phyloP scores from a whole-genome alignment of 2,329 filamentous ascomycete species.

The Xylaria sp. region DNA sequence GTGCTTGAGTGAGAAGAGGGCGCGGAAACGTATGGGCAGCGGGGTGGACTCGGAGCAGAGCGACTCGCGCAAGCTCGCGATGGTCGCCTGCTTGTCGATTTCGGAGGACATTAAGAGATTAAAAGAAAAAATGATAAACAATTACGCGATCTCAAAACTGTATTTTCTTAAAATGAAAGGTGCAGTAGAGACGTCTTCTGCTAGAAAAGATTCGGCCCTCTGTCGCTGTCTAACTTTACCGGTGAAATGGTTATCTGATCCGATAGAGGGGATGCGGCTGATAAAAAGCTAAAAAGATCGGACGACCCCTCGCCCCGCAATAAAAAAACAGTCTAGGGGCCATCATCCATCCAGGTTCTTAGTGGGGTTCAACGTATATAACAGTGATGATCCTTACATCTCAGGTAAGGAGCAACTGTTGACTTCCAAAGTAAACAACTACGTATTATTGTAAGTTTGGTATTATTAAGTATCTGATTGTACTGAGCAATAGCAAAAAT shows the following conservation, averaged over 20 bases:
- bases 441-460: too few species aligned
- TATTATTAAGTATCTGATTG: too few species aligned
- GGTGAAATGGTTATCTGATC: conserved; percentile 35
- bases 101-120: conserved; percentile 41
- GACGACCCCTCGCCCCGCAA: conserved; percentile 36
- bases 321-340: conserved; percentile 16
- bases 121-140: not conserved
- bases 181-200: not conserved
- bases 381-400: not conserved
- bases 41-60: conserved; percentile 83
- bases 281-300: conserved; percentile 25
- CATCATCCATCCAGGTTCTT: conserved; percentile 3
- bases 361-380: not conserved
- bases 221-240: conserved; percentile 3
- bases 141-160: not conserved
- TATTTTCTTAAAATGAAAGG: not conserved
- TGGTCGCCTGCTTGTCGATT: conserved; percentile 54
- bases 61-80: conserved; percentile 75
- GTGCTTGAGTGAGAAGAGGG: conserved; percentile 97
- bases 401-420: not conserved
- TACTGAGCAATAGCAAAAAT: too few species aligned
- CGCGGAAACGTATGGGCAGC: conserved; percentile 90
- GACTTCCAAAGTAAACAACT: too few species aligned
- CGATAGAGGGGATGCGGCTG: conserved; percentile 20
- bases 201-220: not conserved